phyloP scores from a whole-genome alignment of 2,329 filamentous ascomycete genomes.

The Aspergillus ustus region DNA sequence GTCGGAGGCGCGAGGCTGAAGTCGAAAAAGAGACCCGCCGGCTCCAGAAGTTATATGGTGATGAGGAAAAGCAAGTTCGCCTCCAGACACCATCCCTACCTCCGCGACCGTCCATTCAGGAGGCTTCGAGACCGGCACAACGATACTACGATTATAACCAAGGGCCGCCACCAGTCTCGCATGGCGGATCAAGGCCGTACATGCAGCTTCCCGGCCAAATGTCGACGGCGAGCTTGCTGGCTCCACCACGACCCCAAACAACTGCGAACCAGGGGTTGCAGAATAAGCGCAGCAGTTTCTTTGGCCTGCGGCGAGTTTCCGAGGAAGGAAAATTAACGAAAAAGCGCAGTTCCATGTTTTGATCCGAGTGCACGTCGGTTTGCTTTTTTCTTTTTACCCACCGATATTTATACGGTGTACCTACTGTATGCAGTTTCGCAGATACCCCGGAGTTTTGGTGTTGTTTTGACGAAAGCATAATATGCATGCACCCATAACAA shows the following conservation, averaged over 20 bases:
- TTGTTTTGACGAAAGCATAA: conserved; percentile 3
- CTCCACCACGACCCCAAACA: conserved; percentile 14
- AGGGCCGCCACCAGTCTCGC: conserved; percentile 16
- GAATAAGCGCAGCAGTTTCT: conserved; percentile 52
- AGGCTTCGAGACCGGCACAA: conserved; percentile 20
- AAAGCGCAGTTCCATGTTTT: conserved; percentile 55
- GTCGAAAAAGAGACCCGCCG: conserved; percentile 80
- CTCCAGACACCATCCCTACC: conserved; percentile 29
- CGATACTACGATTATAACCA: conserved; percentile 24
- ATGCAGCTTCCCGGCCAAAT: conserved; percentile 22
- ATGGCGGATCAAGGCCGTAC: conserved; percentile 15
- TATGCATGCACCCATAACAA: conserved; percentile 11
- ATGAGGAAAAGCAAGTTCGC: conserved; percentile 43
- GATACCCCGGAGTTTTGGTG: conserved; percentile 18
- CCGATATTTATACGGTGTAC: neutral
- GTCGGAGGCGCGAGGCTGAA: conserved; percentile 53
- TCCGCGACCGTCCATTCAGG: conserved; percentile 25
- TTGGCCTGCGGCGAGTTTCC: conserved; percentile 45
- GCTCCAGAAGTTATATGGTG: conserved; percentile 63
- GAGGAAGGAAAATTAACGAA: conserved; percentile 45
- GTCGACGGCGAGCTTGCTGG: conserved; percentile 16
- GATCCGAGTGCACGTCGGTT: conserved; percentile 13
- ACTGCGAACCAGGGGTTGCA: conserved; percentile 27
- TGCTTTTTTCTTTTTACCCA: neutral
- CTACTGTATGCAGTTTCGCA: neutral